phyloP scores from a whole-genome alignment of 495 filamentous ascomycete genomes.

The Podospora pseudocomata region DNA sequence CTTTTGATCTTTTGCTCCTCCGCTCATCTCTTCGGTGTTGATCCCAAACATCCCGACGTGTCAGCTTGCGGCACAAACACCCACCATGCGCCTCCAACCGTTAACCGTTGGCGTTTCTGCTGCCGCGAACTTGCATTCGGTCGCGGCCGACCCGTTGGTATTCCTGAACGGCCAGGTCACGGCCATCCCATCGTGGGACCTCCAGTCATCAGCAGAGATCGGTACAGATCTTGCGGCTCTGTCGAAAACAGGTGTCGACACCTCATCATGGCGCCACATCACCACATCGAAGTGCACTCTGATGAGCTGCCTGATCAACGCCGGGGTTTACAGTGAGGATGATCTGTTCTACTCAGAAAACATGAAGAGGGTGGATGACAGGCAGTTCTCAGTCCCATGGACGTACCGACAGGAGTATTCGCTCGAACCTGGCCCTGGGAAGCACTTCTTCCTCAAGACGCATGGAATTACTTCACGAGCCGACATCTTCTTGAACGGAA shows the following conservation, averaged over 20 bases:
- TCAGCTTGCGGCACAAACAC: neutral
- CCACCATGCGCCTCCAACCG: constrained; percentile 1
- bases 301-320: constrained; percentile 55
- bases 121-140: neutral
- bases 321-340: constrained; percentile 52
- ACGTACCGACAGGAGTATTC: constrained; percentile 57
- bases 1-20: neutral
- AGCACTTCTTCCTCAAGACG: constrained; percentile 53
- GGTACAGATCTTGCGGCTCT: constrained; percentile 38
- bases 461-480: constrained; percentile 60
- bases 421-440: constrained; percentile 34
- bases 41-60: neutral
- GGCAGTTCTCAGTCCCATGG: constrained; percentile 55
- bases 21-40: neutral
- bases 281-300: constrained; percentile 48
- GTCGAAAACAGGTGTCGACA: constrained; percentile 47
- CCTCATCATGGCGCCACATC: constrained; percentile 53
- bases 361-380: constrained; percentile 41
- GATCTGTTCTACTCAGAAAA: constrained; percentile 58
- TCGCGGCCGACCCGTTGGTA: constrained; percentile 10
- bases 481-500: constrained; percentile 60
- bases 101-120: neutral
- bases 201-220: constrained; percentile 47
- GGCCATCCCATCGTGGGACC: constrained; percentile 53
- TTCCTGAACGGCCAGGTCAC: constrained; percentile 35